Base-by-base conservation (phyloP, 148 eudicot genomes). In the Rhododendron henanense region DNA sequence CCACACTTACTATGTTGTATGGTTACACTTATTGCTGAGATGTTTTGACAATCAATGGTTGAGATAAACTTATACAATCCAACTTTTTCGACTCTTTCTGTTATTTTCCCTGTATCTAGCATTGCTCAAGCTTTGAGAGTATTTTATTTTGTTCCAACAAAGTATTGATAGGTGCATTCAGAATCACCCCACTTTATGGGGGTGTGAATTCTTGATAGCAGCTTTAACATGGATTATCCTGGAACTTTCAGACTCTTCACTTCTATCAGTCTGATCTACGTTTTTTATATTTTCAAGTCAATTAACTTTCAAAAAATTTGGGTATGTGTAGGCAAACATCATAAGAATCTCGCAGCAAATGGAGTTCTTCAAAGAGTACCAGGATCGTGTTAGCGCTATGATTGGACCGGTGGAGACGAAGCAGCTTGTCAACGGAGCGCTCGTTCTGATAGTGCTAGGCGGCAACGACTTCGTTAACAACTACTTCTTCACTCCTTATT, bases 381-480 rank as follows among this genome's bases (percentile, higher is more conserved):
- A 96, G 84, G 86, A 55, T 35, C 81, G 94, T 23, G 65, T 96
- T 55, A 88, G 90, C 31, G 87, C 82, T 0, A 48, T 91, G 9
- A 88, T 94, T 10, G 98, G 99, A 74, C 31, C 53, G 2, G 89
- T 75, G 8, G 81, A 84, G 84, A 87, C 94, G 6, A 75, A 87
- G 63, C 85, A 81, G 23, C 88, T 91, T 0, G 95, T 96, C 53
- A 94, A 93, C 73, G 88, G 88, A 61, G 96, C 88, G 2, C 88
- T 96, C 3, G 86, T 84, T 0, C 88, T 96, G 7, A 92, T 93
- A 35, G 91, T 90, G 10, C 93, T 96, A 2, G 98, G 98, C 4
- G 98, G 99, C 63, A 96, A 96, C 83, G 98, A 96, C 89, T 96
- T 90, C 82, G 93, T 96, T 53, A 96, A 96, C 90, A 96, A 96